Percentiles rank a stretch among this genome's conserved stretches.
Evolutionary conservation across 306 rosid genomes (phyloP).

Genomic region (Acacia melanoxylon): DNA sequence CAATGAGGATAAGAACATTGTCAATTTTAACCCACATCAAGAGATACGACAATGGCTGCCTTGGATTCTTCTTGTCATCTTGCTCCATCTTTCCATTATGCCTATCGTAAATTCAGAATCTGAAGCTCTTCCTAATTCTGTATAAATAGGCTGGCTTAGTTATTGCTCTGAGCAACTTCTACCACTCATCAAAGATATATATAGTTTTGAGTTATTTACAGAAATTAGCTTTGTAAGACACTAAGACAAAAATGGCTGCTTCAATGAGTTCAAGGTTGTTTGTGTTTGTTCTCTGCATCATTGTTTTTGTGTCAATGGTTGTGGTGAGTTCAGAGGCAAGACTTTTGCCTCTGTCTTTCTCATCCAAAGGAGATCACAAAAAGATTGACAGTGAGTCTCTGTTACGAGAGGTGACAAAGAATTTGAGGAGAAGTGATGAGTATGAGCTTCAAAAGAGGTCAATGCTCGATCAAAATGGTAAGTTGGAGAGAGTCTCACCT

Average conservation of each 20-base stretch:
- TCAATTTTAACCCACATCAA: slow-evolving; percentile 3
- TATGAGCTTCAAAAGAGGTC: slow-evolving; percentile 20
- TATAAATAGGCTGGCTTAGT: slow-evolving; percentile 31
- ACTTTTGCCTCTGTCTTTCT: background rate
- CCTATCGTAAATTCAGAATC: background rate
- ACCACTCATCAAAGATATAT: background rate
- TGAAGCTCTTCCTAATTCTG: background rate
- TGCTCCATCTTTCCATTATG: slow-evolving; percentile 25
- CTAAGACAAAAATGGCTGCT: slow-evolving; percentile 26
- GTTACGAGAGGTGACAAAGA: slow-evolving; percentile 29
- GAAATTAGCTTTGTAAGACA: background rate
- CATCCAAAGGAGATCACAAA: slow-evolving; percentile 9
- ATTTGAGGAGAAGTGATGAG: background rate
- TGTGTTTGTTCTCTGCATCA: slow-evolving; percentile 26
- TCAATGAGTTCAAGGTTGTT: slow-evolving; percentile 24
- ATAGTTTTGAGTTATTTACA: background rate
- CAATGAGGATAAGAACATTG: background rate
- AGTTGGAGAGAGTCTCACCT: slow-evolving; percentile 38
- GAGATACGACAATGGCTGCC: slow-evolving; percentile 10
- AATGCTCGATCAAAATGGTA: slow-evolving; percentile 22
- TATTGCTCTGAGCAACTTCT: slow-evolving; percentile 9
- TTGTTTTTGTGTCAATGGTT: slow-evolving; percentile 30
- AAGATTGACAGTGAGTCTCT: slow-evolving; percentile 32
- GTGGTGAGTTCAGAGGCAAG: slow-evolving; percentile 46
- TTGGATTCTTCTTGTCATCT: slow-evolving; percentile 6